Evolutionary conservation across 2,329 filamentous ascomycete genomes (phyloP).

Genomic region (Pezicula radicicola): DNA sequence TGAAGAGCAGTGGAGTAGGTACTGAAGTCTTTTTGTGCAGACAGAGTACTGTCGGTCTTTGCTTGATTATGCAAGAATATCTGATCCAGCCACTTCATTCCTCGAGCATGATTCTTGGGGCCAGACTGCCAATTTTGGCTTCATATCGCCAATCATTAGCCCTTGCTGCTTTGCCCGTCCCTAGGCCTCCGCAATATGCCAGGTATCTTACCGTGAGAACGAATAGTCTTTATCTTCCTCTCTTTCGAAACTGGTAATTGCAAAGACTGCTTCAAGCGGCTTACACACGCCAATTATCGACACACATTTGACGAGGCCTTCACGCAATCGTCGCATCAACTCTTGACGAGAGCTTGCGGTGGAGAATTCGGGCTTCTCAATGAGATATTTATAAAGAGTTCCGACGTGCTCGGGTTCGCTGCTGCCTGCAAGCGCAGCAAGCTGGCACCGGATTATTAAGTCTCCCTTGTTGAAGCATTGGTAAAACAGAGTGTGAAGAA

Average conservation of each 20-base stretch:
- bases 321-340: slow-evolving; percentile 27
- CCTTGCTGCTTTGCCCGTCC: too few relatives aligned
- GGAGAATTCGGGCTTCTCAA: neutral
- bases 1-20: too few relatives aligned
- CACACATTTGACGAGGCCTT: slow-evolving; percentile 54
- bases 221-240: slow-evolving; percentile 50
- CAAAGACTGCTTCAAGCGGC: slow-evolving; percentile 41
- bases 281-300: slow-evolving; percentile 56
- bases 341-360: neutral
- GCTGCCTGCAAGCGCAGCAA: too few relatives aligned
- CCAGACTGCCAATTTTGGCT: too few relatives aligned
- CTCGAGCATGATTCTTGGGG: neutral
- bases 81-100: neutral
- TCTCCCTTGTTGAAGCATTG: too few relatives aligned
- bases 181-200: slow-evolving; percentile 25
- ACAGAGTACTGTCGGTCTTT: neutral
- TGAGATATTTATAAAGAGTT: neutral
- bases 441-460: too few relatives aligned
- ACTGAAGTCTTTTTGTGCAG: slow-evolving; percentile 11
- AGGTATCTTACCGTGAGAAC: neutral
- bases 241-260: slow-evolving; percentile 8
- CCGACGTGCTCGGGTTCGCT: too few relatives aligned
- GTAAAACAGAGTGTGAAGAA: too few relatives aligned
- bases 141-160: too few relatives aligned
- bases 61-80: neutral